Percentiles rank a stretch among this genome's conserved stretches.
Conservation (phyloP, 2,329 filamentous ascomycete species). For the Talaromyces albobiverticillius region DNA sequence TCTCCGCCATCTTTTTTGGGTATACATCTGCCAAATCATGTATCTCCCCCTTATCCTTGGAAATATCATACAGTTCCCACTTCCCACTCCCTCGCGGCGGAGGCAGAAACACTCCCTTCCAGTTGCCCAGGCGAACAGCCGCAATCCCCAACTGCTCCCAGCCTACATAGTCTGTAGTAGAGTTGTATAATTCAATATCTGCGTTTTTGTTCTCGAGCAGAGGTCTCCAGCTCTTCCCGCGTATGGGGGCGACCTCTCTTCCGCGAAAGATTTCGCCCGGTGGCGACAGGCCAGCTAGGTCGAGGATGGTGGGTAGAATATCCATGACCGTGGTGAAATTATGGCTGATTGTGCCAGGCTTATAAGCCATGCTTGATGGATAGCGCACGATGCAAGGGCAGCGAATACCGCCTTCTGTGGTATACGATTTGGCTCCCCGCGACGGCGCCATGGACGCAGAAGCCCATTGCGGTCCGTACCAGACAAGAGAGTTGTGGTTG, state of each 20-base stretch:
- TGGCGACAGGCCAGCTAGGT: constrained; percentile 31
- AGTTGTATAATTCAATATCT: constrained; percentile 31
- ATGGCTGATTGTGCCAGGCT: background rate
- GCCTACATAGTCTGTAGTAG: constrained; percentile 23
- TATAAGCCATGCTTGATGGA: constrained; percentile 21
- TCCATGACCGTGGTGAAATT: constrained; percentile 38
- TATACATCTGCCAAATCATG: constrained; percentile 43
- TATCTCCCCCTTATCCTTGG: constrained; percentile 52
- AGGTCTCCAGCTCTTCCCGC: constrained; percentile 26
- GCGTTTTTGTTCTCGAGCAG: background rate
- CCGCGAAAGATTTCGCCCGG: constrained; percentile 23
- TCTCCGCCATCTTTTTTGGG: constrained; percentile 44
- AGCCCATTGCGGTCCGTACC: constrained; percentile 51
- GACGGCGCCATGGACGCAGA: constrained; percentile 45
- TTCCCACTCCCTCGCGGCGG: constrained; percentile 54
- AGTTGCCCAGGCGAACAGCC: constrained; percentile 39
- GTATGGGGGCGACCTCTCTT: constrained; percentile 29
- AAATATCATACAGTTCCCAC: constrained; percentile 58
- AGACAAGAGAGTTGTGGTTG: constrained; percentile 46
- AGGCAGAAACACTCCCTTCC: constrained; percentile 58
- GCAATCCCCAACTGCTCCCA: constrained; percentile 35
- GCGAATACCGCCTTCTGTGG: constrained; percentile 35
- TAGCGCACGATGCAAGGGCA: constrained; percentile 34
- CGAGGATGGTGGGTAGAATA: constrained; percentile 34
- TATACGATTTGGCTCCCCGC: constrained; percentile 29